Base-by-base conservation (phyloP, 345 rosid genomes). In the Kandelia obovata region DNA sequence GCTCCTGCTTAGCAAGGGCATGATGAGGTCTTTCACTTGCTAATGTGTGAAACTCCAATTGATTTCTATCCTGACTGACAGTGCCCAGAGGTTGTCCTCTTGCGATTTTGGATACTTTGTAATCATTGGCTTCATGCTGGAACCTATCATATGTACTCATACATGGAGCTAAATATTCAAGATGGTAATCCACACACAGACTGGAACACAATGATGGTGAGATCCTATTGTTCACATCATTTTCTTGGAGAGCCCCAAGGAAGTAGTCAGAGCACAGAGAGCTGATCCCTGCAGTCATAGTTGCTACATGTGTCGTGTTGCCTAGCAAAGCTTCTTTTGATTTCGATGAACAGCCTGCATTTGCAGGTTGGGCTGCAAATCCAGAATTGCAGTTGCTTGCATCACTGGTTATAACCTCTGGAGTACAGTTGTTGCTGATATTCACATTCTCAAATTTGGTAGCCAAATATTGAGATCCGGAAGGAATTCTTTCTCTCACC, bases 1-100 rank as follows among this genome's bases (percentile, higher is more conserved):
- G 97, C 71, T 82, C 83, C 79, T 84, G 89, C 87, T 84, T 89
- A 72, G 88, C 88, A 73, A 81, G 62, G 28, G 81, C 46, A 73
- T 57, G 68, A 32, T 66, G 68, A 65, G 87, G 75, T 35, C 78
- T 78, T 80, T 76, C 82, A 59, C 13, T 26, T 58, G 75, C 61
- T 58, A 68, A 56, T 16, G 76, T 61, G 66, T 43, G 69, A 37
- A 75, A 73, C 62, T 78, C 77, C 39, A 17, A 46, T 56, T 20
- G 57, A 69, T 43, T 53, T 16, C 69, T 69, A 58, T 72, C 80
- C 47, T 76, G 63, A 49, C 28, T 28, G 53, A 69, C 63, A 80
- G 6, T 15, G 43, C 32, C 4, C 28, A 69, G 81, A 62, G 67
- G 58, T 19, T 60, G 67, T 61, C 73, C 70, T 67, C 61, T 61